phyloP scores from a whole-genome alignment of 768 basidiomycete species.

The Mycena latifolia region DNA sequence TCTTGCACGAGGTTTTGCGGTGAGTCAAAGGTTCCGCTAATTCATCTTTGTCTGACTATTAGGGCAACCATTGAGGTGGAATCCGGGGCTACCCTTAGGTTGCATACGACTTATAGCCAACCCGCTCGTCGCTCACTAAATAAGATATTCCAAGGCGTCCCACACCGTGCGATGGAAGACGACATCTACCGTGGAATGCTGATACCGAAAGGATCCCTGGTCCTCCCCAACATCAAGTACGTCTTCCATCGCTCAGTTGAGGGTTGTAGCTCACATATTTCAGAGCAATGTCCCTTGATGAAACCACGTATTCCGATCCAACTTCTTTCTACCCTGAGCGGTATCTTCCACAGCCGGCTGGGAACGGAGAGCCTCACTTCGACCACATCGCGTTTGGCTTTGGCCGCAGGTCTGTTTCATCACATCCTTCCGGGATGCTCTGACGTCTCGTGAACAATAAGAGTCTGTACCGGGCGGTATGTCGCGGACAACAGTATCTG shows the following conservation, averaged over 20 bases:
- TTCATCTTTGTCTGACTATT: background rate
- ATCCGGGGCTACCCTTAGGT: constrained; percentile 1
- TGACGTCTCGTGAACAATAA: too few species aligned
- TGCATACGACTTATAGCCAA: background rate
- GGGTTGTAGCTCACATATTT: background rate
- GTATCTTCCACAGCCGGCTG: constrained; percentile 36
- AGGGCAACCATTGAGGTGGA: background rate
- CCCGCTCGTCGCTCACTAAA: constrained; percentile 8
- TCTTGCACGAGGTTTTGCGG: too few species aligned
- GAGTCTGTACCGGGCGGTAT: too few species aligned
- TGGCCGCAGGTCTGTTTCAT: too few species aligned
- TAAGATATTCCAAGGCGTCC: constrained; percentile 39
- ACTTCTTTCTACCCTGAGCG: constrained; percentile 44
- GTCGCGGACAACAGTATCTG: too few species aligned
- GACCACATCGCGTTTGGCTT: too few species aligned
- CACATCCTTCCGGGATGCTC: too few species aligned
- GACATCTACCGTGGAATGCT: too few species aligned
- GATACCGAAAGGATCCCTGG: constrained; percentile 46
- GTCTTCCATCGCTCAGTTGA: background rate
- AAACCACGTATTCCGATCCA: constrained; percentile 41
- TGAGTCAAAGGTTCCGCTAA: too few species aligned
- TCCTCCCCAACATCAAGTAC: constrained; percentile 41
- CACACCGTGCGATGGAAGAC: constrained; percentile 45
- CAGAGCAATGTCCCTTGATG: constrained; percentile 46
- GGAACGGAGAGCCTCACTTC: too few species aligned